Evolutionary conservation across 2,329 filamentous ascomycete species (phyloP), one percentile per base, ranked within the genome.

Genomic region (Orbilia oligospora): DNA sequence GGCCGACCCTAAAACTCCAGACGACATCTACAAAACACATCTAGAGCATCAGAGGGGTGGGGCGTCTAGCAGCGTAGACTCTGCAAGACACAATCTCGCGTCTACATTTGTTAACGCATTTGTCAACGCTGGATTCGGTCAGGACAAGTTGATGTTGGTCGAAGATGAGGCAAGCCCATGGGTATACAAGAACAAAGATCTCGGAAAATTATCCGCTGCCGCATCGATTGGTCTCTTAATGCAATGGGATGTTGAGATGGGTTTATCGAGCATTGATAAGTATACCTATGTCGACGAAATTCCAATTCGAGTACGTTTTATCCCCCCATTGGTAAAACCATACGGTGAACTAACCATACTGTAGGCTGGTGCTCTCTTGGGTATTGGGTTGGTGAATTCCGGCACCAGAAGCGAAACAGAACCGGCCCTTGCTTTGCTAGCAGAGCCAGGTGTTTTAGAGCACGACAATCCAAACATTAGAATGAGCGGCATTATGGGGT

Each of bases 1-100:
- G 66, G 87, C 98, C 49, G 96, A 99, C 80, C 96, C 96, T 41
- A 98, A 97, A 87, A 93, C 93, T 51, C 97, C 95, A 0, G 96
- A 99, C 84, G 97, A 99, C 83, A 99, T 99, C 82, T 99, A 99
- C 89, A 99, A 99, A 87, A 97, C 94, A 83, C 96, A 99, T 85
- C 89, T 99, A 4, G 96, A 99, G 86, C 98, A 93, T 86, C 97
- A 91, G 82, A 90, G 97, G 79, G 96, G 97, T 67, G 93, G 93
- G 24, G 79, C 81, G 49, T 94, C 94, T 41, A 89, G 97, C 86
- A 97, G 97, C 83, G 90, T 97, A 56, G 96, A 99, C 84, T 99
- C 96, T 9, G 94, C 95, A 33, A 90, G 94, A 82, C 95, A 99
- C 87, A 99, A 99, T 83, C 88, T 99, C 78, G 94, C 96, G 3